Evolutionary conservation across 1,139 yeast species (phyloP), one percentile per base, ranked within the genome.

Genomic region (Diutina pseudorugosa): DNA sequence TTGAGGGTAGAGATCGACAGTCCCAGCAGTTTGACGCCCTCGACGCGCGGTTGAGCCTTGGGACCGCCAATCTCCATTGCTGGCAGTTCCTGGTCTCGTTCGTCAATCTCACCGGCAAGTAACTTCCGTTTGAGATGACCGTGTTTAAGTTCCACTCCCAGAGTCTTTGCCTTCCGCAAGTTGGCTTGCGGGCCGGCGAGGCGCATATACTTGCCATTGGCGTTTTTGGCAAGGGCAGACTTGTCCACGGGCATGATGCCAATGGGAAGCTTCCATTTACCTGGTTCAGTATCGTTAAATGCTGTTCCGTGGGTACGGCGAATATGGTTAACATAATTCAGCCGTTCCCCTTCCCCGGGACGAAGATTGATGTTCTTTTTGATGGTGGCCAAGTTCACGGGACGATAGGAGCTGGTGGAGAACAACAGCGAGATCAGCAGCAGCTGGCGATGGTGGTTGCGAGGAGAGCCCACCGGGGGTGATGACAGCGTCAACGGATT

Each of bases 31-130:
- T 43, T 43, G 33, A 18, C 21, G 19, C 47, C 47, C 2, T 43
- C 33, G 6, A 9, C 7, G 3, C 12, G 16, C 1, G 30, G 18
- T 11, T 43, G 21, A 6, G 14, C 16, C 25, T 45, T 36, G 7
- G 18, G 19, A 4, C 16, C n/a, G 16, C 49, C 49, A 27, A 45
- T 45, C 20, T 16, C 40, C 41, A 45, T 27, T 6, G 36, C 14
- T 8, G 40, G 21, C 12, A 33, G 18, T 8, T 27, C 49, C n/a
- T 12, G 7, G 4, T 25, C 41, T 3, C 40, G 21, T 9, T 85
- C 90, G 56, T 83, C 93, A 33, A 85, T 83, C 64, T 86, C 95
- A 14, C 85, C 80, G 1, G 93, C 93, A 55, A 86, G 70, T 63
- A 85, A 72, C 54, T 90, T 75, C n/a, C 87, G 88, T 53, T 81